Conservation (phyloP, 1,284 basidiomycete species). For the Kwoniella shivajii region DNA sequence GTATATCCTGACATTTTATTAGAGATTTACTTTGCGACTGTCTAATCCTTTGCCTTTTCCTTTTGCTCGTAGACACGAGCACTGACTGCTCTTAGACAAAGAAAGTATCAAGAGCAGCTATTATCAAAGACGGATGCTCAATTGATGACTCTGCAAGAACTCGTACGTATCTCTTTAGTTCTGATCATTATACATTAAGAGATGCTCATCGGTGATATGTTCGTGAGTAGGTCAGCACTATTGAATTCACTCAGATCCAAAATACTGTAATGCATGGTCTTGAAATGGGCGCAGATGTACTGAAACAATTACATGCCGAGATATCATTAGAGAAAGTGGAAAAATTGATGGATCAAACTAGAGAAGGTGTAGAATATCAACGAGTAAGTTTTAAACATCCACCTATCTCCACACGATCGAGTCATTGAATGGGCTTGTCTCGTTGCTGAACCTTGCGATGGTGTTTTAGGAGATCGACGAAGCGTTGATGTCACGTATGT, state of each 20-base stretch:
- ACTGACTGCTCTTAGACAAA: slow-evolving; percentile 76
- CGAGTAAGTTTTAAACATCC: slow-evolving; percentile 59
- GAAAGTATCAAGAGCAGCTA: slow-evolving; percentile 91
- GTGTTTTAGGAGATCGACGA: slow-evolving; percentile 79
- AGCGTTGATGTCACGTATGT: slow-evolving; percentile 78
- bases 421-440: not conserved
- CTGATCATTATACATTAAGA: not conserved
- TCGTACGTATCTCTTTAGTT: slow-evolving; percentile 62
- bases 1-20: no score
- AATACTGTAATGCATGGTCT: slow-evolving; percentile 89
- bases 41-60: no score
- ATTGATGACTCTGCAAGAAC: slow-evolving; percentile 82
- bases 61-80: slow-evolving; percentile 70
- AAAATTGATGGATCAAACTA: slow-evolving; percentile 85
- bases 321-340: slow-evolving; percentile 93
- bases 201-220: not conserved
- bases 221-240: slow-evolving; percentile 74
- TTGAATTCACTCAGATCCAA: slow-evolving; percentile 95
- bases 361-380: slow-evolving; percentile 90
- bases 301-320: slow-evolving; percentile 91
- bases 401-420: not conserved
- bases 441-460: not conserved
- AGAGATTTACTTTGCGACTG: no score
- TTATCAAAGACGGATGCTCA: slow-evolving; percentile 87
- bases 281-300: slow-evolving; percentile 87